These are phyloP conservation scores for Pyrenochaeta sp. DNA, from an alignment of 2,329 filamentous ascomycete species.

Conservation along the genomic window DNA sequence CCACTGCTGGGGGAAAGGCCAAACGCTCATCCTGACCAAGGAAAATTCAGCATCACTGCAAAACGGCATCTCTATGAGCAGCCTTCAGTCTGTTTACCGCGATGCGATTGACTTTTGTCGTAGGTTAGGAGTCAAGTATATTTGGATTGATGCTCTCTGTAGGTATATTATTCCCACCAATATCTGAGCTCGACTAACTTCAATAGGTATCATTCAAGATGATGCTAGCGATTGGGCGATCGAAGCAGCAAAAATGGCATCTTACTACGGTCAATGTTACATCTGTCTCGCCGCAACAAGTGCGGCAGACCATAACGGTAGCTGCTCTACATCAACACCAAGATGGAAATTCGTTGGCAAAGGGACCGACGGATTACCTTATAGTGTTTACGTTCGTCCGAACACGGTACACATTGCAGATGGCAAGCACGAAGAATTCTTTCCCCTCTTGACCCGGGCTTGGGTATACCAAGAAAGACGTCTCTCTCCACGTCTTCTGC, in stretches of 20 bases:
- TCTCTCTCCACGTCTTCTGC: conserved; percentile 13
- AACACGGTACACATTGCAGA: not conserved
- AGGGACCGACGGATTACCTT: not conserved
- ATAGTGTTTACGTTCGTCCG: not conserved
- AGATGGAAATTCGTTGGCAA: not conserved
- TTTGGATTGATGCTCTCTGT: conserved; percentile 34
- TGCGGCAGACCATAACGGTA: not conserved
- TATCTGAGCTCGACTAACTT: too few relatives aligned
- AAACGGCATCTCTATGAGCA: not conserved
- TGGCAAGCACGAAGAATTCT: not conserved
- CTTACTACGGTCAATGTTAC: conserved; percentile 5
- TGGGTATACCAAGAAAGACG: conserved; percentile 25
- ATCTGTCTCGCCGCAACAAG: conserved; percentile 10
- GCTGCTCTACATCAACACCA: not conserved
- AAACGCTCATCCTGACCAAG: conserved; percentile 12
- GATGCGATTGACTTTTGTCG: conserved; percentile 10
- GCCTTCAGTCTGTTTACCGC: conserved; percentile 3
- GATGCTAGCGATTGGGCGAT: conserved; percentile 8
- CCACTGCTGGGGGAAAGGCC: conserved; percentile 20
- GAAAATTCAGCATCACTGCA: conserved; percentile 6
- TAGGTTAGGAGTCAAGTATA: conserved; percentile 22
- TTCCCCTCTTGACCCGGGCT: conserved; percentile 8
- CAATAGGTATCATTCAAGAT: conserved; percentile 14
- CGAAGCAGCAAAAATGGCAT: conserved; percentile 9
- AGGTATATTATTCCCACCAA: too few relatives aligned